Evolutionary conservation across 2,329 filamentous ascomycete species (phyloP).

Genomic region (Calonectria hongkongensis): DNA sequence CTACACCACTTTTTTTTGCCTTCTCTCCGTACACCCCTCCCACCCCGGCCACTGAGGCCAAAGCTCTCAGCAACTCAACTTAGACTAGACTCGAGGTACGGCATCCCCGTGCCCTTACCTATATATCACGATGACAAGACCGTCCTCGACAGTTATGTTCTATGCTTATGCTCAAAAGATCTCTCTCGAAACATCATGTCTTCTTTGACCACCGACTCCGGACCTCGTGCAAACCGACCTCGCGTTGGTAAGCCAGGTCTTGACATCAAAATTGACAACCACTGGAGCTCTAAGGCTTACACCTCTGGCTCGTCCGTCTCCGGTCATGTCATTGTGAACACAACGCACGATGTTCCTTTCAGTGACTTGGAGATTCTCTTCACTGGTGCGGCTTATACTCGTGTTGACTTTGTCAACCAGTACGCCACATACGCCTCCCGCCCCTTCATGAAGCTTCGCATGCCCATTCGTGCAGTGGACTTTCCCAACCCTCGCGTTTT

Average conservation of each 20-base stretch:
- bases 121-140: conserved; percentile 50
- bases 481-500: conserved; percentile 70
- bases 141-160: conserved; percentile 42
- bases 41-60: conserved; percentile 27
- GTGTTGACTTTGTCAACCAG: conserved; percentile 70
- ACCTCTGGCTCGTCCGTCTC: conserved; percentile 71
- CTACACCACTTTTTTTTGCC: conserved; percentile 38
- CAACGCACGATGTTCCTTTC: conserved; percentile 68
- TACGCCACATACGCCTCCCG: conserved; percentile 69
- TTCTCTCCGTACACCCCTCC: conserved; percentile 31
- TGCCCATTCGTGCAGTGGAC: conserved; percentile 68
- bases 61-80: conserved; percentile 37
- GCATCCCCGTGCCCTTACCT: conserved; percentile 42
- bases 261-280: conserved; percentile 70
- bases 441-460: conserved; percentile 73
- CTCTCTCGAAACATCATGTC: conserved; percentile 47
- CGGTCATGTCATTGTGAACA: conserved; percentile 68
- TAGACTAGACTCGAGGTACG: conserved; percentile 46
- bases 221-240: conserved; percentile 49
- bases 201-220: conserved; percentile 49
- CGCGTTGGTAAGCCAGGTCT: conserved; percentile 60
- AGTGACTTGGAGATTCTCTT: conserved; percentile 72
- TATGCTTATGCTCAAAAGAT: conserved; percentile 45
- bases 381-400: conserved; percentile 70
- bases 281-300: conserved; percentile 74